These are phyloP conservation scores for Penicillium manginii DNA, from an alignment of 495 filamentous ascomycete genomes.

Conservation along the genomic window DNA sequence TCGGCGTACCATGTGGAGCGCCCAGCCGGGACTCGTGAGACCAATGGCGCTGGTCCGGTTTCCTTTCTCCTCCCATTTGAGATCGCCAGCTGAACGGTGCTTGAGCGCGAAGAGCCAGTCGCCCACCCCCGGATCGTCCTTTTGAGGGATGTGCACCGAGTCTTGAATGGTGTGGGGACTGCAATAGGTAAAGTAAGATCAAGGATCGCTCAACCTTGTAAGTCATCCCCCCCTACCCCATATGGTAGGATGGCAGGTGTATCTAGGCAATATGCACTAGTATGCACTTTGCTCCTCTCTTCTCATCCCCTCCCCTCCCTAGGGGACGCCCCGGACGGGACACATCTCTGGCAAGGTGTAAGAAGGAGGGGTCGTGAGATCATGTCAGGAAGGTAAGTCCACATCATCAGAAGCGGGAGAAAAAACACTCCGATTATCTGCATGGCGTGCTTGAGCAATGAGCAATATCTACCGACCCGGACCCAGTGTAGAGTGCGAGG, in stretches of 20 bases:
- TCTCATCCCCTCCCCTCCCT: background rate
- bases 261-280: background rate
- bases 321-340: background rate
- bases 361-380: background rate
- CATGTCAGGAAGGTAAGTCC: background rate
- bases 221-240: background rate
- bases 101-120: constrained; percentile 10
- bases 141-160: background rate
- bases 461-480: background rate
- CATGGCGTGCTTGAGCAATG: background rate
- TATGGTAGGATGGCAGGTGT: constrained; percentile 3
- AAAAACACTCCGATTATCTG: background rate
- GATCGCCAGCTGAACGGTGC: constrained; percentile 20
- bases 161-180: constrained; percentile 3
- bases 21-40: constrained; percentile 7
- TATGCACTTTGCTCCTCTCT: background rate
- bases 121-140: constrained; percentile 5
- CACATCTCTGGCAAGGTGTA: background rate
- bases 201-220: constrained; percentile 5
- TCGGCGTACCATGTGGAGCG: constrained; percentile 20
- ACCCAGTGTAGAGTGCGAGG: background rate
- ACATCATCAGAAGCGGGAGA: background rate
- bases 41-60: constrained; percentile 10
- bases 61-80: background rate
- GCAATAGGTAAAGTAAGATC: background rate